phyloP scores from a whole-genome alignment of 768 basidiomycete genomes.

The Phaeotremella skinneri region DNA sequence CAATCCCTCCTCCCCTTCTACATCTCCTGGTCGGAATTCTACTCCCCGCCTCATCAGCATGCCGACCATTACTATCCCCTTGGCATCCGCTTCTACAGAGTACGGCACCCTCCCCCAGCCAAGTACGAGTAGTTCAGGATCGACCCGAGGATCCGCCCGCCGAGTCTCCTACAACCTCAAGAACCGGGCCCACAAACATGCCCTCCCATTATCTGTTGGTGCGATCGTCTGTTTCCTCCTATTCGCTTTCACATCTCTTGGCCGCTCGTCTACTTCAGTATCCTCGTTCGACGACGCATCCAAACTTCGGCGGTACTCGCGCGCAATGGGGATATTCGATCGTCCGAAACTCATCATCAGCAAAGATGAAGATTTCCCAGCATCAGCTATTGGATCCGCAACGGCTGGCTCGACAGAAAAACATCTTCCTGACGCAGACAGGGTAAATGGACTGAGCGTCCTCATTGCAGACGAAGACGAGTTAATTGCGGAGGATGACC shows the following conservation, averaged over 20 bases:
- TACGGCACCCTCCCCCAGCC: not conserved
- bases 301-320: not conserved
- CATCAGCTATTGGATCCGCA: not conserved
- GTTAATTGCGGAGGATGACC: slow-evolving; percentile 43
- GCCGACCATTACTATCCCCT: slow-evolving; percentile 3
- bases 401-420: not conserved
- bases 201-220: slow-evolving; percentile 22
- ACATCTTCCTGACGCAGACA: slow-evolving; percentile 8
- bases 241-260: slow-evolving; percentile 8
- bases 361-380: not conserved
- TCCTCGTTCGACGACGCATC: not conserved
- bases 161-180: slow-evolving; percentile 36
- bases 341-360: slow-evolving; percentile 1
- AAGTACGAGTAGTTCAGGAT: not conserved
- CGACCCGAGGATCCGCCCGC: slow-evolving; percentile 13
- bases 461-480: slow-evolving; percentile 37
- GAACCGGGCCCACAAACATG: slow-evolving; percentile 19
- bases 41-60: not conserved
- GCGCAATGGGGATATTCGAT: not conserved
- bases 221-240: slow-evolving; percentile 29
- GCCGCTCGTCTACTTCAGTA: not conserved
- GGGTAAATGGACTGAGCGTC: slow-evolving; percentile 28
- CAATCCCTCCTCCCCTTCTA: not conserved
- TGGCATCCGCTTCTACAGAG: not conserved
- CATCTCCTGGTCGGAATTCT: not conserved